phyloP scores from a whole-genome alignment of 2,329 filamentous ascomycete species.

The Verruconis gallopava region DNA sequence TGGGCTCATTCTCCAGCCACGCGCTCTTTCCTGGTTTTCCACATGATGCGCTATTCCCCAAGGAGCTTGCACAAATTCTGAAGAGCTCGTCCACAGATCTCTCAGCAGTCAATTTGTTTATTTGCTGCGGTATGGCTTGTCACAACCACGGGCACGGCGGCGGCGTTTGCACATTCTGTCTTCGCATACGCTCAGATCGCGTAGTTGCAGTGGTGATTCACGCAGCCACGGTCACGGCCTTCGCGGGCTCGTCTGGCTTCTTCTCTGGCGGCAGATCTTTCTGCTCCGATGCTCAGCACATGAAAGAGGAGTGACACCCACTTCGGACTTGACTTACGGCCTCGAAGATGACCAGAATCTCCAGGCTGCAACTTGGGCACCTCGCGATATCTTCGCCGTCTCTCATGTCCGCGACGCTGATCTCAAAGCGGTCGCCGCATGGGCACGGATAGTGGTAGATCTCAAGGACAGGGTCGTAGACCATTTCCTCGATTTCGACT shows the following conservation, averaged over 20 bases:
- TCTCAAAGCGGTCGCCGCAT: slow-evolving; percentile 94
- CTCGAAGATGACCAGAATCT: slow-evolving; percentile 93
- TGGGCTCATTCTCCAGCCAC: no score
- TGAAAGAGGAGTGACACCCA: neutral
- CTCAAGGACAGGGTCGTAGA: slow-evolving; percentile 66
- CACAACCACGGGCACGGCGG: no score
- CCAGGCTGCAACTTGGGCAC: slow-evolving; percentile 91
- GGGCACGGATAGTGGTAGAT: slow-evolving; percentile 96
- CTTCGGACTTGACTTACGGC: no score
- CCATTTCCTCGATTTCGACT: slow-evolving; percentile 98
- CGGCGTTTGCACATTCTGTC: no score
- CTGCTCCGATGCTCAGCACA: neutral
- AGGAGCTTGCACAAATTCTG: no score
- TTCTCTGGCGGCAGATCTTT: slow-evolving; percentile 7
- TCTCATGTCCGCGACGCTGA: slow-evolving; percentile 66
- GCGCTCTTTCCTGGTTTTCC: no score
- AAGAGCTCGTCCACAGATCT: no score
- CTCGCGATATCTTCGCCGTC: slow-evolving; percentile 93
- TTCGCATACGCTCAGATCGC: no score
- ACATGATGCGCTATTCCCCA: no score
- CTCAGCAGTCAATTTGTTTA: no score
- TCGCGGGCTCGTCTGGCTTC: slow-evolving; percentile 4
- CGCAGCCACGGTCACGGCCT: neutral
- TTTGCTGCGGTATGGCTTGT: no score
- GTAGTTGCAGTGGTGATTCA: no score